Evolutionary conservation across 2,329 filamentous ascomycete genomes (phyloP).

Genomic region (Magnaporthiopsis incrustans): DNA sequence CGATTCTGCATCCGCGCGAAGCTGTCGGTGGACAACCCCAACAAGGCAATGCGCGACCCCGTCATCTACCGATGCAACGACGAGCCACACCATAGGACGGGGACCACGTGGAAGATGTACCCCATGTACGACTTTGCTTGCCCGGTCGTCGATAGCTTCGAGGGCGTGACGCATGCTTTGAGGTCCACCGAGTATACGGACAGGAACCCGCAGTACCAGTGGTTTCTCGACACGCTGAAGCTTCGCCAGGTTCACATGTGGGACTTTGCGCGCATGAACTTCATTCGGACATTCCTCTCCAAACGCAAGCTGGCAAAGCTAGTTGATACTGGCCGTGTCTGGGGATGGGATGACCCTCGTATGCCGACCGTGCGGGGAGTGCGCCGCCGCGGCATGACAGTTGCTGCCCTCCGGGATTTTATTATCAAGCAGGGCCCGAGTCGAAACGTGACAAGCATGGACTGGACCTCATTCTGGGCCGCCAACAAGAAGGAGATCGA

Average conservation of each 20-base stretch:
- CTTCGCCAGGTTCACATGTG: conserved; percentile 74
- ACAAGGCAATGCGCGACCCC: conserved; percentile 92
- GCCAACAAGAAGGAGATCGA: conserved; percentile 79
- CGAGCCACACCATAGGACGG: conserved; percentile 67
- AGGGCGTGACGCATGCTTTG: conserved; percentile 77
- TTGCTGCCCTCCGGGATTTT: conserved; percentile 72
- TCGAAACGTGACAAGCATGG: conserved; percentile 76
- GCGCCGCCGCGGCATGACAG: conserved; percentile 68
- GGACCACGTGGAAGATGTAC: conserved; percentile 75
- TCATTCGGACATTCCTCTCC: conserved; percentile 72
- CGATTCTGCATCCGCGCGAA: conserved; percentile 92
- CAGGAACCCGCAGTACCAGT: conserved; percentile 78
- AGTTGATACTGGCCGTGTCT: conserved; percentile 66
- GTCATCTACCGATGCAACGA: conserved; percentile 90
- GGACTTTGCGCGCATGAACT: conserved; percentile 81
- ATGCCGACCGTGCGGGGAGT: conserved; percentile 75
- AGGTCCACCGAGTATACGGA: conserved; percentile 84
- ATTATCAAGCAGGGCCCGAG: conserved; percentile 78
- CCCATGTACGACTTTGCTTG: conserved; percentile 84
- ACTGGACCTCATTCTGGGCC: conserved; percentile 69
- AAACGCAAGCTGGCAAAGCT: conserved; percentile 83
- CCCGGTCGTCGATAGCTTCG: conserved; percentile 70
- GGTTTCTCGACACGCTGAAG: conserved; percentile 69
- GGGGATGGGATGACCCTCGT: conserved; percentile 80
- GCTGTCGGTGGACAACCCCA: conserved; percentile 83